Conservation (phyloP, 2,329 filamentous ascomycete genomes). For the Neofusicoccum cordaticola region DNA sequence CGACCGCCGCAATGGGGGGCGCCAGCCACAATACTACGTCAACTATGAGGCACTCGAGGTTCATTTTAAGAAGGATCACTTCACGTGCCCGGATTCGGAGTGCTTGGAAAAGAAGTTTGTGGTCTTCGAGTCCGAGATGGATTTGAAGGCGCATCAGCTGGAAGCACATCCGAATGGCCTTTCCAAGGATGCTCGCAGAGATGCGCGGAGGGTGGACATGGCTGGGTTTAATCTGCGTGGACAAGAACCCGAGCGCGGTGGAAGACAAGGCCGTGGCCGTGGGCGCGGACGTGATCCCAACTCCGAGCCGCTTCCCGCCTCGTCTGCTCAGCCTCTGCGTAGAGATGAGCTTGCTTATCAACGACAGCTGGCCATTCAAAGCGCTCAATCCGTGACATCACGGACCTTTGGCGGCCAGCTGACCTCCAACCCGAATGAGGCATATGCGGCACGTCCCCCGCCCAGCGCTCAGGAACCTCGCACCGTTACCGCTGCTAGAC, state of each 20-base stretch:
- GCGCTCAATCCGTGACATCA: slow-evolving; percentile 73
- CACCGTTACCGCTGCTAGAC: slow-evolving; percentile 41
- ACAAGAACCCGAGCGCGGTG: slow-evolving; percentile 62
- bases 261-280: slow-evolving; percentile 46
- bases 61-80: slow-evolving; percentile 88
- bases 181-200: slow-evolving; percentile 78
- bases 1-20: slow-evolving; percentile 62
- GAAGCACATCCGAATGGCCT: slow-evolving; percentile 75
- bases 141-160: slow-evolving; percentile 89
- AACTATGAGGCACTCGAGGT: slow-evolving; percentile 83
- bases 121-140: slow-evolving; percentile 91
- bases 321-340: slow-evolving; percentile 74
- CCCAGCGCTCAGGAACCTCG: slow-evolving; percentile 33
- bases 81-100: slow-evolving; percentile 76
- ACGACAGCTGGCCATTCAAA: slow-evolving; percentile 86
- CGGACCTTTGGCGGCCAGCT: slow-evolving; percentile 84
- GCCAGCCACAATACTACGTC: slow-evolving; percentile 83
- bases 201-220: slow-evolving; percentile 82
- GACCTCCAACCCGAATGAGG: slow-evolving; percentile 45
- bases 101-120: slow-evolving; percentile 97
- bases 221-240: slow-evolving; percentile 77
- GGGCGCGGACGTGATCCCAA: slow-evolving; percentile 83
- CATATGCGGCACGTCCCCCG: slow-evolving; percentile 48
- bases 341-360: slow-evolving; percentile 90
- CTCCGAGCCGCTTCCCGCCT: slow-evolving; percentile 71